phyloP scores from a whole-genome alignment of 805 yeast genomes.

The Metschnikowia sp. region DNA sequence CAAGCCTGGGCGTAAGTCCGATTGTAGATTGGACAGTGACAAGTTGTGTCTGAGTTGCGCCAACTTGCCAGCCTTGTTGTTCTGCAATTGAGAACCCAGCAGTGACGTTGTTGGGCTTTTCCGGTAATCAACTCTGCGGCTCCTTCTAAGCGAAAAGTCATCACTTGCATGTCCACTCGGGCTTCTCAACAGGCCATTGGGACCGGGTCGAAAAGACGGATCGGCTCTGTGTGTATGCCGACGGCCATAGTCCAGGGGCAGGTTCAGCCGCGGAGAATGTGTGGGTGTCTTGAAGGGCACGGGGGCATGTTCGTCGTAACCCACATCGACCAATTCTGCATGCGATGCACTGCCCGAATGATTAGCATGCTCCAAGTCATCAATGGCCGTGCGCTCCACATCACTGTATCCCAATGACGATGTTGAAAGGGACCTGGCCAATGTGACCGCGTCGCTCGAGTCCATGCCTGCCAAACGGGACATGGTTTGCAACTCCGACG shows the following conservation, averaged over 20 bases:
- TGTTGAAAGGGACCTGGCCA: slow-evolving; percentile 76
- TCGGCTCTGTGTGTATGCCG: too few species aligned
- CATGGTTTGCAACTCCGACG: slow-evolving; percentile 70
- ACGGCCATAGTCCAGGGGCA: neutral
- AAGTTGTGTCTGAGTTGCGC: slow-evolving; percentile 24
- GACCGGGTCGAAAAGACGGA: neutral
- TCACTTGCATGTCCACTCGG: neutral
- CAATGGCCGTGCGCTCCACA: slow-evolving; percentile 44
- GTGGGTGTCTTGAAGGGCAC: neutral
- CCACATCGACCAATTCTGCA: slow-evolving; percentile 14
- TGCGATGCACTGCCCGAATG: slow-evolving; percentile 1
- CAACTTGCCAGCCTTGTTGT: slow-evolving; percentile 23
- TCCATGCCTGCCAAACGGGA: slow-evolving; percentile 76
- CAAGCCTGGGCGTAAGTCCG: neutral
- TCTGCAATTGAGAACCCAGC: slow-evolving; percentile 27
- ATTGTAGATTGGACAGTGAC: neutral
- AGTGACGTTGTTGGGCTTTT: slow-evolving; percentile 21
- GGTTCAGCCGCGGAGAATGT: too few species aligned
- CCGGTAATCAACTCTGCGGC: slow-evolving; percentile 40
- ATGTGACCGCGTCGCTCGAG: slow-evolving; percentile 75
- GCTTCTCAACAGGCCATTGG: too few species aligned
- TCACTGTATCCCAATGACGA: slow-evolving; percentile 60
- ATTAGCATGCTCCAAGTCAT: slow-evolving; percentile 25
- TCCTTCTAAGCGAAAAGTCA: slow-evolving; percentile 33
- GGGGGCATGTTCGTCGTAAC: slow-evolving; percentile 14